These are phyloP conservation scores for Hypoxylon rickii DNA, from an alignment of 495 filamentous ascomycete genomes.

Conservation along the genomic window DNA sequence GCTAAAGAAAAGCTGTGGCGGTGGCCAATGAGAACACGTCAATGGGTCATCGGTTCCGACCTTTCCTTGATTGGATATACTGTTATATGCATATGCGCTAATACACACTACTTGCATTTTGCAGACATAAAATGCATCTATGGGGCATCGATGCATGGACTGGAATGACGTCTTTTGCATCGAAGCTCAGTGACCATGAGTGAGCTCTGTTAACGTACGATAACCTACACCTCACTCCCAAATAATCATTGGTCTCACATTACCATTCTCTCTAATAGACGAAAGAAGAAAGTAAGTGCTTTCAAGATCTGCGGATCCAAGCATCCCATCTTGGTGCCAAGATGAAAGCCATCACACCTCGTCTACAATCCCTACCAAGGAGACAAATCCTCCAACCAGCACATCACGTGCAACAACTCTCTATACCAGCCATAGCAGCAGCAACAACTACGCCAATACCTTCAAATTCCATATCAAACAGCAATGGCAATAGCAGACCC, in stretches of 20 bases:
- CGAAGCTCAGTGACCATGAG: too few species aligned
- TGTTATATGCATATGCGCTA: background rate
- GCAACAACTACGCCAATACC: background rate
- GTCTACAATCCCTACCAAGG: conserved; percentile 27
- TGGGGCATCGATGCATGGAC: too few species aligned
- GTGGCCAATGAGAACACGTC: conserved; percentile 23
- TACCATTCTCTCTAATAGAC: too few species aligned
- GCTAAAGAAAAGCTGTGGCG: conserved; percentile 10
- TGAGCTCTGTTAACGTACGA: background rate
- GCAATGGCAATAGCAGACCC: conserved; percentile 6
- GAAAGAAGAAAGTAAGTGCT: background rate
- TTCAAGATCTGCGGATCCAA: background rate
- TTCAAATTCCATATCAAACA: background rate
- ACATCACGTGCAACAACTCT: conserved; percentile 3
- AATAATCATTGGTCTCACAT: too few species aligned
- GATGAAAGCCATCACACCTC: conserved; percentile 29
- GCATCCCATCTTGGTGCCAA: background rate
- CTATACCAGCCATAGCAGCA: background rate
- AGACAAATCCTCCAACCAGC: conserved; percentile 6
- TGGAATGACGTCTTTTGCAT: too few species aligned
- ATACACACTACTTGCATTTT: too few species aligned
- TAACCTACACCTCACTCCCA: background rate
- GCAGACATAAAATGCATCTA: too few species aligned
- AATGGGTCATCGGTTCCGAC: conserved; percentile 15
- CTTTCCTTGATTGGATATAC: background rate